Conservation (phyloP, 2,329 filamentous ascomycete species). For the Exophiala aquamarina region DNA sequence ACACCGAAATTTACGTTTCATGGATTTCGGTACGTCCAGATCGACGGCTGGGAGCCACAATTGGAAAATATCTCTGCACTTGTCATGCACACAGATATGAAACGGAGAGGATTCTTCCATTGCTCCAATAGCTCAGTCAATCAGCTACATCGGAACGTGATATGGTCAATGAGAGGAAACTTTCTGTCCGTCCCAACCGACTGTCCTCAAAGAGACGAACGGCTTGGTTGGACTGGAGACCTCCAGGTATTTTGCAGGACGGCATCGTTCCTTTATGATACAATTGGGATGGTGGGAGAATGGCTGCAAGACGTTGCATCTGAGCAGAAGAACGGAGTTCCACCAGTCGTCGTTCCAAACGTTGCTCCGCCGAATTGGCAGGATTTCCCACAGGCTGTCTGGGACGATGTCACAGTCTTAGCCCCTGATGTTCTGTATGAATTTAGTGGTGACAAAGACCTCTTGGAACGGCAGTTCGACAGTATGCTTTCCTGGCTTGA, state of each 20-base stretch:
- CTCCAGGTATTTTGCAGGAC: conserved; percentile 52
- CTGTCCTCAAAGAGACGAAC: conserved; percentile 57
- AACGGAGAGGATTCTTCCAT: conserved; percentile 49
- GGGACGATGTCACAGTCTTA: conserved; percentile 40
- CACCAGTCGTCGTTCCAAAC: neutral
- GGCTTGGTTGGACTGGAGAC: conserved; percentile 57
- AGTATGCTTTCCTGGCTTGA: conserved; percentile 39
- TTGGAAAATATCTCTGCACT: conserved; percentile 33
- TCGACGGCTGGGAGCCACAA: conserved; percentile 38
- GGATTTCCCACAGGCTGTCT: conserved; percentile 26
- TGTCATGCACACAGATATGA: conserved; percentile 55
- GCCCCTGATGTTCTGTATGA: conserved; percentile 37
- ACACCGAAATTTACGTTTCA: conserved; percentile 58
- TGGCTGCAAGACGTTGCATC: conserved; percentile 51
- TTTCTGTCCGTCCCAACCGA: conserved; percentile 60
- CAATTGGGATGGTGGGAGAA: conserved; percentile 48
- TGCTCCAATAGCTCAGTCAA: conserved; percentile 55
- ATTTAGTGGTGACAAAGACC: conserved; percentile 33
- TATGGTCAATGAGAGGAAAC: conserved; percentile 60
- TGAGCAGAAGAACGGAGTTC: neutral
- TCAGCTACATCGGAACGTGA: conserved; percentile 54
- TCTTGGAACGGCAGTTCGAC: conserved; percentile 35
- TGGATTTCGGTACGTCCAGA: conserved; percentile 52
- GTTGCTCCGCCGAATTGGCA: no score
- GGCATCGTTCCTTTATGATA: conserved; percentile 55